Percentiles rank a stretch among this genome's conserved stretches.
phyloP scores from a whole-genome alignment of 2,329 filamentous ascomycete genomes.

The Septoria petroselini region DNA sequence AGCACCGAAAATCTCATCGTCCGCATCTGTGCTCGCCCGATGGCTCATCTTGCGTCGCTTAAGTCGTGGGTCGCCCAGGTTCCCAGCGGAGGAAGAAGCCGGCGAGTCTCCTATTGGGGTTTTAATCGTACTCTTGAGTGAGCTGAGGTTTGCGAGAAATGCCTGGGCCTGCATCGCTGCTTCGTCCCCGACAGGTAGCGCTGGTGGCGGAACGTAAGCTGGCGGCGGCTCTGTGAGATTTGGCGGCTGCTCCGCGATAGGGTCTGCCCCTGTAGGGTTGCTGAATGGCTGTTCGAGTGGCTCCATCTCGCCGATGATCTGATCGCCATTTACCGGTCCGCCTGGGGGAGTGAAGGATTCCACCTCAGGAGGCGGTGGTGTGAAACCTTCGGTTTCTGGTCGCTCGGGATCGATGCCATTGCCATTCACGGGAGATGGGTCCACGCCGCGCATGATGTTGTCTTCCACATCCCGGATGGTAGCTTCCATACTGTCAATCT shows the following conservation, averaged over 20 bases:
- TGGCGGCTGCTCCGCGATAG: constrained; percentile 31
- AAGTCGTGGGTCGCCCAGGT: constrained; percentile 34
- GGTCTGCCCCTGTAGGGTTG: constrained; percentile 43
- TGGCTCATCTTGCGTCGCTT: constrained; percentile 40
- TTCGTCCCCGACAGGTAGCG: constrained; percentile 16
- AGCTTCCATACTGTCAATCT: constrained; percentile 68
- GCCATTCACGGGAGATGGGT: constrained; percentile 48
- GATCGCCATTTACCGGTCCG: constrained; percentile 35
- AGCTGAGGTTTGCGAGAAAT: constrained; percentile 31
- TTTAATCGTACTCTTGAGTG: constrained; percentile 26
- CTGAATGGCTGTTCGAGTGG: constrained; percentile 28
- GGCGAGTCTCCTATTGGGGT: constrained; percentile 30
- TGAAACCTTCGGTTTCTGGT: constrained; percentile 46
- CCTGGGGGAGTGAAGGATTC: constrained; percentile 76
- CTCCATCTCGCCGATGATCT: constrained; percentile 10
- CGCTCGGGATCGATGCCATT: constrained; percentile 29
- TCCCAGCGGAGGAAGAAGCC: constrained; percentile 11
- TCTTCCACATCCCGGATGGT: constrained; percentile 89
- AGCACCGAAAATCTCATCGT: constrained; percentile 36
- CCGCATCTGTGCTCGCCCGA: constrained; percentile 24
- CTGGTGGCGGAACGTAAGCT: constrained; percentile 29
- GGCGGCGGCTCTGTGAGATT: constrained; percentile 34
- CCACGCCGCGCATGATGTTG: constrained; percentile 80
- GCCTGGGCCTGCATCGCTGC: constrained; percentile 23
- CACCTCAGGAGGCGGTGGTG: constrained; percentile 72